These are phyloP conservation scores for Neofusicoccum sp. DNA, from an alignment of 2,329 filamentous ascomycete species.

Conservation along the genomic window DNA sequence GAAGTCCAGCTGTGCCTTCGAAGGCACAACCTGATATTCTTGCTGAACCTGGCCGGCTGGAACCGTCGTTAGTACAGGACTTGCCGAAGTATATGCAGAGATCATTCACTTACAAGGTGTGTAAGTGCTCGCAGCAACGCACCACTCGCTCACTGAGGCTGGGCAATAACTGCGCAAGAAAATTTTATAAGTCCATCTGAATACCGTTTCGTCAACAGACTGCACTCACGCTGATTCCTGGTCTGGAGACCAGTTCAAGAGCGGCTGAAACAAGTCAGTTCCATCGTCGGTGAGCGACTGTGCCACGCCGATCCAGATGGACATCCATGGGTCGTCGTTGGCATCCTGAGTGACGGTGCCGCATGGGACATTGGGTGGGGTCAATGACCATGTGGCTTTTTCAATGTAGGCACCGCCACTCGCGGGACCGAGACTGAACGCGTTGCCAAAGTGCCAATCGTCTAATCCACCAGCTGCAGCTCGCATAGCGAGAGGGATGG, in stretches of 20 bases:
- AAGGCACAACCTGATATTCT: not conserved
- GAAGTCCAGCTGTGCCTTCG: not conserved
- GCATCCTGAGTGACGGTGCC: not conserved
- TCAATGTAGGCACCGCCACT: not conserved
- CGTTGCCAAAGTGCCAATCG: too few species aligned
- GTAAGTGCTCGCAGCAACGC: not conserved
- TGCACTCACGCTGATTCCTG: not conserved
- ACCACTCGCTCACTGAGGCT: not conserved
- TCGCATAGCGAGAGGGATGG: too few species aligned
- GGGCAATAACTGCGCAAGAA: not conserved
- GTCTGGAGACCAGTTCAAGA: not conserved
- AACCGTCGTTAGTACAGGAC: not conserved
- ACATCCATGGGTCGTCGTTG: not conserved
- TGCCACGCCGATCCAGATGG: slow-evolving; percentile 7
- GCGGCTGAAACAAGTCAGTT: not conserved
- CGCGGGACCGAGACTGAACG: too few species aligned
- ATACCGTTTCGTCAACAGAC: not conserved
- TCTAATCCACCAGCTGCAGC: too few species aligned
- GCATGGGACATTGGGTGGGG: not conserved
- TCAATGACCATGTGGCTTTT: not conserved
- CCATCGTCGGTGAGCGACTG: not conserved
- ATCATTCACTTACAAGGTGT: not conserved
- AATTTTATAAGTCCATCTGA: not conserved
- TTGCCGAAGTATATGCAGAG: not conserved
- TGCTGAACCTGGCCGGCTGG: not conserved